Evolutionary conservation across 208 protist genomes (phyloP).

Genomic region (Blastocrithidia nonstop): DNA sequence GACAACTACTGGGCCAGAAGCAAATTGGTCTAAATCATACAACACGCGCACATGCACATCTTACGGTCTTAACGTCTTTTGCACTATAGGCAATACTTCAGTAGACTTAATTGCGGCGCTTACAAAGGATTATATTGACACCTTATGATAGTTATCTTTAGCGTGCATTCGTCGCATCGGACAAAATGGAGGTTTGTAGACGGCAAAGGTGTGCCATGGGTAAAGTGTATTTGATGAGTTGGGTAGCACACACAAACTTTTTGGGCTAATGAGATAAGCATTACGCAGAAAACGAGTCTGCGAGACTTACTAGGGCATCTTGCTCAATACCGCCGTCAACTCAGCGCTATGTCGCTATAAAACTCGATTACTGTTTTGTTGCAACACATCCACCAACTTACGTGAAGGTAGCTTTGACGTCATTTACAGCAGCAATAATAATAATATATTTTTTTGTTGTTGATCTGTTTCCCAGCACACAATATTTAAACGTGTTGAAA

Average conservation of each 20-base stretch:
- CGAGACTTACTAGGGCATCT: slow-evolving; percentile 30
- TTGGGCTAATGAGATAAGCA: slow-evolving; percentile 60
- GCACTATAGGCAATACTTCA: not conserved
- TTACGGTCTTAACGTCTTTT: slow-evolving; percentile 3
- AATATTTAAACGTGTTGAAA: too few relatives aligned
- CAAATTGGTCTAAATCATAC: slow-evolving; percentile 41
- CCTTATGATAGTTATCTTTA: slow-evolving; percentile 53
- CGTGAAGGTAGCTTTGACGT: slow-evolving; percentile 26
- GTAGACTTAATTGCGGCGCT: slow-evolving; percentile 5
- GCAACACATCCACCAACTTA: slow-evolving; percentile 61
- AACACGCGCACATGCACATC: slow-evolving; percentile 55
- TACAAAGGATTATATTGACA: slow-evolving; percentile 74
- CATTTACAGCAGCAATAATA: slow-evolving; percentile 15
- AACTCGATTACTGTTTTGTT: slow-evolving; percentile 32
- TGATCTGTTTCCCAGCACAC: too few relatives aligned
- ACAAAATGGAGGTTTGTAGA: slow-evolving; percentile 84
- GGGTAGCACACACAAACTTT: slow-evolving; percentile 33
- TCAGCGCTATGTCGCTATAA: slow-evolving; percentile 44
- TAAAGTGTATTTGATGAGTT: slow-evolving; percentile 7
- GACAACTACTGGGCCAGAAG: slow-evolving; percentile 66
- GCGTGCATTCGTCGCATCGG: slow-evolving; percentile 61
- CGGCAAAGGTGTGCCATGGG: slow-evolving; percentile 39
- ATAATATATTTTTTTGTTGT: not conserved
- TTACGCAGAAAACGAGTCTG: slow-evolving; percentile 73
- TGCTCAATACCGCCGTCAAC: slow-evolving; percentile 19